Evolutionary conservation across 2,329 filamentous ascomycete species (phyloP).

Genomic region (Claviceps monticola): DNA sequence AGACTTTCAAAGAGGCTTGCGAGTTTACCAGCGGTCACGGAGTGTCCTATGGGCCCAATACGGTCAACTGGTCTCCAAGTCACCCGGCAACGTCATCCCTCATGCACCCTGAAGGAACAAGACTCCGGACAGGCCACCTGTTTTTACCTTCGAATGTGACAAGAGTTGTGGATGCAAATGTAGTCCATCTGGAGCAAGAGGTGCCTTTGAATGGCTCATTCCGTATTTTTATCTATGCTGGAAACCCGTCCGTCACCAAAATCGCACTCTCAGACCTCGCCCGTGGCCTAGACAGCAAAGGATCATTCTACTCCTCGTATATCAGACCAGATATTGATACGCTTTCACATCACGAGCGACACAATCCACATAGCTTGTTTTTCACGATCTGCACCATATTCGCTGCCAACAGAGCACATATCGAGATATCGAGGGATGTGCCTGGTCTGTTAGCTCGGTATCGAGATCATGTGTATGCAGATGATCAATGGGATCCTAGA

Average conservation of each 20-base stretch:
- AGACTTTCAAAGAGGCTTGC: slow-evolving; percentile 80
- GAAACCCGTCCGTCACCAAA: slow-evolving; percentile 43
- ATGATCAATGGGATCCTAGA: slow-evolving; percentile 61
- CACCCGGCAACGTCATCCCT: slow-evolving; percentile 59
- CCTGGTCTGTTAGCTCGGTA: slow-evolving; percentile 62
- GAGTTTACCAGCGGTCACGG: slow-evolving; percentile 90
- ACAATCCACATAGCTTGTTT: slow-evolving; percentile 76
- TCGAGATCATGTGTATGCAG: slow-evolving; percentile 71
- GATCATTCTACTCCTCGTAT: slow-evolving; percentile 60
- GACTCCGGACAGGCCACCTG: slow-evolving; percentile 59
- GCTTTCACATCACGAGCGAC: slow-evolving; percentile 62
- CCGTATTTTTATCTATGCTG: slow-evolving; percentile 77
- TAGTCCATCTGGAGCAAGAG: slow-evolving; percentile 81
- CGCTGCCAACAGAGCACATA: slow-evolving; percentile 48
- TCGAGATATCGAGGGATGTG: slow-evolving; percentile 60
- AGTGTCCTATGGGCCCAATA: slow-evolving; percentile 70
- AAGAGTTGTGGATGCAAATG: slow-evolving; percentile 75
- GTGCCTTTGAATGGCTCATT: slow-evolving; percentile 80
- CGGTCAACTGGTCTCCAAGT: slow-evolving; percentile 65
- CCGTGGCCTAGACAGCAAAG: slow-evolving; percentile 45
- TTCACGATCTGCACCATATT: slow-evolving; percentile 70
- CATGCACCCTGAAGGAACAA: slow-evolving; percentile 52
- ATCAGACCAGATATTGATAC: slow-evolving; percentile 43
- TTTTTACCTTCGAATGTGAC: slow-evolving; percentile 72
- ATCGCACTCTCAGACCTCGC: slow-evolving; percentile 59